These are phyloP conservation scores for Fusarium chuoi DNA, from an alignment of 2,329 filamentous ascomycete species.

Conservation along the genomic window DNA sequence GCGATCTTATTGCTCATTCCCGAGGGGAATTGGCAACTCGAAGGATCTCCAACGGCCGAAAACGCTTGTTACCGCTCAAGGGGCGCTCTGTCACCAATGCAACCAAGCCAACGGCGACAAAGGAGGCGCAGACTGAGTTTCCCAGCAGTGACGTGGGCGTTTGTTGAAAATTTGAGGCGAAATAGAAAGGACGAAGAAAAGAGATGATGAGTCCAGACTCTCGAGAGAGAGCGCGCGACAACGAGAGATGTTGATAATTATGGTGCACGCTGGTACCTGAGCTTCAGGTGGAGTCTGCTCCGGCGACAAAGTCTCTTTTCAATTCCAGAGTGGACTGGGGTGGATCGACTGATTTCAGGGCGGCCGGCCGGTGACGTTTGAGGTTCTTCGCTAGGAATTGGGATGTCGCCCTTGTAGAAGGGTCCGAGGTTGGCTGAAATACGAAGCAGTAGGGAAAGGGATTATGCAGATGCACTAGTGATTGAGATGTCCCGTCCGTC, in stretches of 20 bases:
- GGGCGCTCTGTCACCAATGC: conserved; percentile 28
- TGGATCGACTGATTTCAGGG: conserved; percentile 39
- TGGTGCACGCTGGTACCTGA: conserved; percentile 10
- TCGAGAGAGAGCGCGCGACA: neutral
- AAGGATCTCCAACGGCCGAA: conserved; percentile 26
- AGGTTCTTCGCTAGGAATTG: conserved; percentile 34
- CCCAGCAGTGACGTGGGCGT: conserved; percentile 17
- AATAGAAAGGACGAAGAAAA: conserved; percentile 9
- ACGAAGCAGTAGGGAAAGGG: conserved; percentile 5
- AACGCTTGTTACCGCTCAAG: conserved; percentile 9
- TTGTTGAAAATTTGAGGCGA: neutral
- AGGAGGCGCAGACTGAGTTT: conserved; percentile 15
- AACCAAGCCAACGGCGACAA: conserved; percentile 29
- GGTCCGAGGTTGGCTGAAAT: conserved; percentile 25
- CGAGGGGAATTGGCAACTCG: conserved; percentile 24
- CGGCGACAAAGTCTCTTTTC: conserved; percentile 26
- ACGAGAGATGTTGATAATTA: neutral
- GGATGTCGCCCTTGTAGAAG: conserved; percentile 13
- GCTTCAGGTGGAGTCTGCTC: conserved; percentile 30
- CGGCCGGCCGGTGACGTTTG: conserved; percentile 35
- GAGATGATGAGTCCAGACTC: conserved; percentile 14
- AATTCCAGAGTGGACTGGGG: conserved; percentile 29
- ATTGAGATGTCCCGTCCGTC: conserved; percentile 1
- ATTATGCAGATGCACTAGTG: conserved; percentile 26
- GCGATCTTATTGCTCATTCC: conserved; percentile 42